Conservation (phyloP, 208 protist species). For the Trypanosoma grayi region DNA sequence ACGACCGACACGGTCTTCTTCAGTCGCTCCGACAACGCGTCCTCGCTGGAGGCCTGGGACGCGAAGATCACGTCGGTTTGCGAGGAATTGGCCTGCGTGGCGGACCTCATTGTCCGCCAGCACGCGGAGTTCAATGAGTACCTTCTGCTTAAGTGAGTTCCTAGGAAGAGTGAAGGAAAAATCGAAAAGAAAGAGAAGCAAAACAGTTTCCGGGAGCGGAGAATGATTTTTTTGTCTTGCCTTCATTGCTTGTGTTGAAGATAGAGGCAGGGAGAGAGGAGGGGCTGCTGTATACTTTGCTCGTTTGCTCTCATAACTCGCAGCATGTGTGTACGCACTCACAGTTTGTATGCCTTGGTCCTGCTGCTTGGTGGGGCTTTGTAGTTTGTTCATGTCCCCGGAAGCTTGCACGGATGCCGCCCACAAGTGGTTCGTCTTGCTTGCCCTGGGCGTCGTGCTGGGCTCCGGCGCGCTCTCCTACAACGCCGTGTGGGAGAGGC, state of each 20-base stretch:
- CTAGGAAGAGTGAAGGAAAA: neutral
- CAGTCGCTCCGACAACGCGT: slow-evolving; percentile 20
- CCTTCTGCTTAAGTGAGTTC: slow-evolving; percentile 13
- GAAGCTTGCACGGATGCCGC: neutral
- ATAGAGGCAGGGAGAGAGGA: too few relatives aligned
- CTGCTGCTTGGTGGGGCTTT: neutral
- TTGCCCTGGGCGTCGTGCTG: slow-evolving; percentile 3
- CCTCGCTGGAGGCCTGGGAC: slow-evolving; percentile 34
- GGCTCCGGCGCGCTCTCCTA: neutral
- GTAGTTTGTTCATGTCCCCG: neutral
- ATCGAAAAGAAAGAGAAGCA: neutral
- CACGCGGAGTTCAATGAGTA: slow-evolving; percentile 33
- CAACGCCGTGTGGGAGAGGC: neutral
- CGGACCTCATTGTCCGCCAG: slow-evolving; percentile 28
- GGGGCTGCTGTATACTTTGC: neutral
- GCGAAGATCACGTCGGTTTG: slow-evolving; percentile 29
- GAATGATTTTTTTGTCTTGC: slow-evolving; percentile 11
- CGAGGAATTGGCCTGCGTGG: slow-evolving; percentile 31
- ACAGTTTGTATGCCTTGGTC: slow-evolving; percentile 1
- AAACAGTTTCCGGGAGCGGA: neutral
- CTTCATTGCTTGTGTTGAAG: slow-evolving; percentile 4
- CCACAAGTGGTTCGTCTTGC: neutral
- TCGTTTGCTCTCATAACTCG: neutral
- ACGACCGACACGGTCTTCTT: slow-evolving; percentile 35
- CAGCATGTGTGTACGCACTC: neutral